Evolutionary conservation across 306 rosid genomes (phyloP), one percentile per base, ranked within the genome.

Genomic region (Erythrophleum fordii): DNA sequence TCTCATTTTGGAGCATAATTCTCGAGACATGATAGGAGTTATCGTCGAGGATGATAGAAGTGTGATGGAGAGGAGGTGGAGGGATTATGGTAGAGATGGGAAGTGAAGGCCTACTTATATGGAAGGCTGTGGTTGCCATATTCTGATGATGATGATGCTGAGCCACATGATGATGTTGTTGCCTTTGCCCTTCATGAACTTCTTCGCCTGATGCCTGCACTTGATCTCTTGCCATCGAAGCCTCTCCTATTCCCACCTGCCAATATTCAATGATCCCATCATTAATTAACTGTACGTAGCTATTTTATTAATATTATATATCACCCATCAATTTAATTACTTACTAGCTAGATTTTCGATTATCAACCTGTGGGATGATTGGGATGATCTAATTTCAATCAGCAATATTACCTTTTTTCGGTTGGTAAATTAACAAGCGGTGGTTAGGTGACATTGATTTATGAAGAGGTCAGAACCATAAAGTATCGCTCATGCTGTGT

Each of bases 241-340:
- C 85, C 81, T 92, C 97, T 42, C 88, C 94, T 35, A 90, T 85
- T 69, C 94, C 93, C 85, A 87, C 93, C 97, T 92, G 86, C 64
- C 82, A 51, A 35, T 14, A 12, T 16, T 12, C 39, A 8, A 16
- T 35, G 9, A 2, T 44, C 12, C 4, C 35, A 16, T 42, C 72
- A 26, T 60, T 5, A 25, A 61, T 61, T n/a, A 51, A 12, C 2
- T 70, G 9, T 56, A 39, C n/a, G 44, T 14, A 61, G n/a, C 42
- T 14, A 29, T 61, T 7, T 28, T 6, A n/a, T 66, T 35, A 42
- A 18, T 13, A 8, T 28, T 55, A 18, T 62, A 26, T 64, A 53
- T 39, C 56, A 65, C 11, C 23, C 68, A 70, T 26, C 11, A 18
- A 12, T 17, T 8, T 5, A 26, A 12, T 26, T 5, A 42, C 58